Evolutionary conservation across 2,329 filamentous ascomycete genomes (phyloP), one percentile per base, ranked within the genome.

Genomic region (Scedosporium aurantiacum): DNA sequence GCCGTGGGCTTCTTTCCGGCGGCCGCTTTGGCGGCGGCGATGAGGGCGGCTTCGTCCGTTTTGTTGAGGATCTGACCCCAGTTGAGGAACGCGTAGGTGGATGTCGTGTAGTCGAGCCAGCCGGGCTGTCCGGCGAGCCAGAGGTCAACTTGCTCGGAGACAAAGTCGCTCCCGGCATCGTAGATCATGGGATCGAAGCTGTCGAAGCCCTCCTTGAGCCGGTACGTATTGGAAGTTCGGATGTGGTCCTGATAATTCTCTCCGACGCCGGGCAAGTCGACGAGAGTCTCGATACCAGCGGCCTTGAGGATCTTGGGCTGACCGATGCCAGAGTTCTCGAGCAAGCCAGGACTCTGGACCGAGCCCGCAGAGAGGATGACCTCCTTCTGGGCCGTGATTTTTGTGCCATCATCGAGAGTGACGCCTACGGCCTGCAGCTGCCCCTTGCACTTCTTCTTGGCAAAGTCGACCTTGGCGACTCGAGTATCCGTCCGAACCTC

Each of bases 221-320:
- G 74, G 67, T 63, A 64, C 23, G 45, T 58, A 25, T 63, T 62
- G 27, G 60, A 61, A 4, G 62, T 64, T 70, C 71, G 70, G 60
- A 71, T 64, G 64, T 80, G 78, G 65, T 81, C 78, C 64, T 78
- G 76, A 37, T 78, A 70, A 62, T 81, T 81, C 66, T 77, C 75
- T 60, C 78, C 78, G 1, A 80, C 75, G 25, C 72, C 73, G 0
- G 75, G 72, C 37, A 77, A 72, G 32, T 75, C 70, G 12, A 79
- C 69, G 45, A 77, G 69, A n/a, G 72, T 64, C 0, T 68, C 64
- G 28, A 81, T 71, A 5, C 71, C 71, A 2, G 76, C 74, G 16
- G 66, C 67, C 14, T 68, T 61, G 40, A 79, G 65, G 1, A 79
- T 63, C 0, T 68, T 62, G 0, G 65, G 62, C 14, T 70, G 68